Base-by-base conservation (phyloP, 148 eudicot species). In the Salicornia ramosissima region DNA sequence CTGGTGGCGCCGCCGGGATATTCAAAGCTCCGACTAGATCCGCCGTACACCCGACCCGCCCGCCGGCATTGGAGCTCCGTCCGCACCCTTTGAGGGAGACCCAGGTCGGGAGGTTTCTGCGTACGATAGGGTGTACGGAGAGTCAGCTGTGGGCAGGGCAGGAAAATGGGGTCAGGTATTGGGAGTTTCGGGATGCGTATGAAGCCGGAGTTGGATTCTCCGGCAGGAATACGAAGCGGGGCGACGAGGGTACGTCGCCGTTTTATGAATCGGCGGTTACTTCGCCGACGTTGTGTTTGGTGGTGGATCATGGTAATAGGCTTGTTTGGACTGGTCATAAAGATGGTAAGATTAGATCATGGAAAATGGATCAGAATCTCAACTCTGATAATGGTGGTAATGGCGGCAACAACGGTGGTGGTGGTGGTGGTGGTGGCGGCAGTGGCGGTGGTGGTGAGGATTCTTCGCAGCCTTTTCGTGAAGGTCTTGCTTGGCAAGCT, bases 81-180 rank as follows among this genome's bases (percentile, higher is more conserved):
- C 99, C 99, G 1, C 99, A 94, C 46, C 99, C 99, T 22, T 75
- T 94, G 18, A 76, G 96, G 61, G 99, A 94, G 83, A 94, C 97
- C 6, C 99, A 94, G 73, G 89, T 85, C 1, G 99, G 99, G 45
- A 87, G 71, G 31, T 94, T 88, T 57, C 46, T 94, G 58, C 78
- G 96, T 54, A 86, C 97, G 2, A 90, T 94, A 29, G 92, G 82
- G 15, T 84, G 96, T 47, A 94, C 99, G 43, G 92, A 87, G 24
- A 84, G 79, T 0, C 92, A 94, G 73, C 61, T 94, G 34, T 94
- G 99, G 99, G 99, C 91, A 0, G 99, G 99, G 12, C 97, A 87
- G 66, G 99, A 94, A 77, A 79, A 83, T 12, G 99, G 99, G 50
- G 88, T 94, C 10, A 72, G 99, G 72, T 90, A 84, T 40, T 94